Conservation (phyloP, 768 basidiomycete species). For the Termitomyces sp. region DNA sequence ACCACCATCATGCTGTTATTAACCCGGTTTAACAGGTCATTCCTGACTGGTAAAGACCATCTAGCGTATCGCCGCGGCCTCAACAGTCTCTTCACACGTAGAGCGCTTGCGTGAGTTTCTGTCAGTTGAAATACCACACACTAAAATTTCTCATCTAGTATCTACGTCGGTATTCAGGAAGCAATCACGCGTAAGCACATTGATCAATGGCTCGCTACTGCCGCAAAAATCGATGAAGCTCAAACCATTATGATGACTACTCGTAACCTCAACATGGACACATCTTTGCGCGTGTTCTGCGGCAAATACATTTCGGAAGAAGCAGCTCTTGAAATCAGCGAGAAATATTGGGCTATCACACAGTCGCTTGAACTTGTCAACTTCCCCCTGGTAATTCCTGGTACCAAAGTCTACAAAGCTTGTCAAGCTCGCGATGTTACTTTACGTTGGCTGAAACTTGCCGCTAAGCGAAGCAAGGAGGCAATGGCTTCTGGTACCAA, state of each 20-base stretch:
- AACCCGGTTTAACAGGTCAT: slow-evolving; percentile 64
- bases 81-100: slow-evolving; percentile 90
- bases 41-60: slow-evolving; percentile 90
- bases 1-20: background rate
- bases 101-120: slow-evolving; percentile 72
- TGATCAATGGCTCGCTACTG: slow-evolving; percentile 62
- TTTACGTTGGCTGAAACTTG: slow-evolving; percentile 68
- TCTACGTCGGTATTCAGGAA: slow-evolving; percentile 86
- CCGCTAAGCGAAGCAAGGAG: slow-evolving; percentile 9
- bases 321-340: slow-evolving; percentile 76
- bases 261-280: slow-evolving; percentile 95
- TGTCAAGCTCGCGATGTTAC: slow-evolving; percentile 87
- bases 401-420: slow-evolving; percentile 94
- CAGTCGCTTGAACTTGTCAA: slow-evolving; percentile 96
- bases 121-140: background rate
- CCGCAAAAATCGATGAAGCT: slow-evolving; percentile 44
- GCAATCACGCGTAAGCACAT: slow-evolving; percentile 75
- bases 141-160: slow-evolving; percentile 37
- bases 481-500: slow-evolving; percentile 78
- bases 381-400: slow-evolving; percentile 92
- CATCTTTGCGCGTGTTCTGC: slow-evolving; percentile 93
- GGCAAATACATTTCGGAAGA: slow-evolving; percentile 83
- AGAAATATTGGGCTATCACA: slow-evolving; percentile 96
- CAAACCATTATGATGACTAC: slow-evolving; percentile 85
- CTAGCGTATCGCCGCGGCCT: slow-evolving; percentile 91